Conservation (phyloP, 805 yeast species). For the Starmerella apis region DNA sequence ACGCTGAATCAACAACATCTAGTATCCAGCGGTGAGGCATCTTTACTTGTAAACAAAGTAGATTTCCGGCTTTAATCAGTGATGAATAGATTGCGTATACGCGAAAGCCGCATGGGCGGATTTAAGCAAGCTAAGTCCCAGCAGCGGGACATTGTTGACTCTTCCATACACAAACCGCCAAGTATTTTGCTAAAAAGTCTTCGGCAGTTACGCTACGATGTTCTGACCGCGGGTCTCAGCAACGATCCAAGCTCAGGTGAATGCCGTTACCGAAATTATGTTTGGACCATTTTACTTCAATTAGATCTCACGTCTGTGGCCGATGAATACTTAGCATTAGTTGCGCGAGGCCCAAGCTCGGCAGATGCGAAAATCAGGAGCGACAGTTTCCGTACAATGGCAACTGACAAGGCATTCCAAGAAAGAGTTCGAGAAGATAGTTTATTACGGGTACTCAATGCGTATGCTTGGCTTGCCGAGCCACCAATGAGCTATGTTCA, state of each 20-base stretch:
- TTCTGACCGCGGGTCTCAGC: slow-evolving; percentile 40
- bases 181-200: slow-evolving; percentile 41
- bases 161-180: slow-evolving; percentile 32
- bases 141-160: slow-evolving; percentile 42
- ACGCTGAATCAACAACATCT: slow-evolving; percentile 3
- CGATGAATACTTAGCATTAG: slow-evolving; percentile 43
- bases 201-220: slow-evolving; percentile 44
- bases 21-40: not conserved
- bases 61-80: not conserved
- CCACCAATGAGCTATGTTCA: slow-evolving; percentile 44
- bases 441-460: slow-evolving; percentile 56
- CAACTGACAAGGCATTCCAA: slow-evolving; percentile 58
- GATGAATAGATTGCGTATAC: slow-evolving; percentile 8
- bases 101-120: slow-evolving; percentile 12
- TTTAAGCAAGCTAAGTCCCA: not conserved
- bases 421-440: slow-evolving; percentile 58
- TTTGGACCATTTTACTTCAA: slow-evolving; percentile 69
- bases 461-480: slow-evolving; percentile 47
- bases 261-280: slow-evolving; percentile 60
- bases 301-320: slow-evolving; percentile 43
- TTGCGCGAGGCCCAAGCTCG: slow-evolving; percentile 48
- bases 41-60: not conserved
- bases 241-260: slow-evolving; percentile 27
- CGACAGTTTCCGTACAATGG: slow-evolving; percentile 77
- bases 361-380: slow-evolving; percentile 62